Evolutionary conservation across 2,329 filamentous ascomycete genomes (phyloP).

Genomic region (Aspergillus japonicus): DNA sequence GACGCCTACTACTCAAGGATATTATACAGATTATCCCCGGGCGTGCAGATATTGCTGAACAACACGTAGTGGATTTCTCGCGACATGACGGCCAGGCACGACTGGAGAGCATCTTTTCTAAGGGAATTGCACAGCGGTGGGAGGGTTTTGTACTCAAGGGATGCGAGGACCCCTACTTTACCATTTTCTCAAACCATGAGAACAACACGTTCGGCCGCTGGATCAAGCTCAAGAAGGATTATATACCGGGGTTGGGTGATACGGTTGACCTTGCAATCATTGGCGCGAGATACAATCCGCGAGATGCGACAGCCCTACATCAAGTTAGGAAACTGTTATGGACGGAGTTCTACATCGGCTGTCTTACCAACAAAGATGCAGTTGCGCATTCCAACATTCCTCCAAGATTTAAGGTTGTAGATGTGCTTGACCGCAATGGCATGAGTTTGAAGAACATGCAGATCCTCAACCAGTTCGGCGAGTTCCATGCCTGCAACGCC

Average conservation of each 20-base stretch:
- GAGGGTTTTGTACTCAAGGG: conserved; percentile 84
- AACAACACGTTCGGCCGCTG: conserved; percentile 46
- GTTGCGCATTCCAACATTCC: conserved; percentile 50
- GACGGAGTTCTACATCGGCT: conserved; percentile 80
- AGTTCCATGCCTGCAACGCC: conserved; percentile 46
- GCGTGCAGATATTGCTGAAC: conserved; percentile 64
- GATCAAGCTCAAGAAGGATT: conserved; percentile 88
- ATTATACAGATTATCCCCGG: conserved; percentile 59
- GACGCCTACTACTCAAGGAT: conserved; percentile 55
- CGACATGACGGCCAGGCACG: conserved; percentile 51
- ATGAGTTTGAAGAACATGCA: conserved; percentile 54
- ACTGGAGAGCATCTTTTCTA: conserved; percentile 65
- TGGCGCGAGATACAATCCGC: conserved; percentile 69
- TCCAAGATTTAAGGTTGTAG: conserved; percentile 67
- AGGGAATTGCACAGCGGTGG: conserved; percentile 62
- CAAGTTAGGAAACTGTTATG: conserved; percentile 60
- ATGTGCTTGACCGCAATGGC: conserved; percentile 53
- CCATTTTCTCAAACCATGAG: conserved; percentile 42
- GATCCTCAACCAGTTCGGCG: conserved; percentile 49
- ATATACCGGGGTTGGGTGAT: conserved; percentile 74
- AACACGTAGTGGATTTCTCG: conserved; percentile 67
- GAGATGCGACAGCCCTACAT: conserved; percentile 56
- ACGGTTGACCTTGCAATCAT: conserved; percentile 79
- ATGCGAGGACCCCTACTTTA: conserved; percentile 72
- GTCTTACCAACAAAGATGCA: conserved; percentile 66